phyloP scores from a whole-genome alignment of 345 rosid genomes.

The Eucalyptus pumila region DNA sequence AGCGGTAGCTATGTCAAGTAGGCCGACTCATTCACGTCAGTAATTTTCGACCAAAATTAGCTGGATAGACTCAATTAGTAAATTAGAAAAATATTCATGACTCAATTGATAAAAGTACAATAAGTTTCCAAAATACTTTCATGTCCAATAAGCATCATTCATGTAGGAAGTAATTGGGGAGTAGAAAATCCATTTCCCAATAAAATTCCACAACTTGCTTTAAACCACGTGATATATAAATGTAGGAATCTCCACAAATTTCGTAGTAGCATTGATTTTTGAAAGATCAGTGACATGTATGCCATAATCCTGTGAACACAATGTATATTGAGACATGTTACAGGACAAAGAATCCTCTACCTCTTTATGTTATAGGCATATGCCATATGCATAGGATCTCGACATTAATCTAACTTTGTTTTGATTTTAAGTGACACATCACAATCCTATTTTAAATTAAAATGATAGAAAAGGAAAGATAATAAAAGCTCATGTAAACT shows the following conservation, averaged over 20 bases:
- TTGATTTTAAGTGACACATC: background rate
- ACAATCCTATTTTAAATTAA: background rate
- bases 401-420: background rate
- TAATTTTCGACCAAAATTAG: no score
- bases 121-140: background rate
- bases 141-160: background rate
- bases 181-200: background rate
- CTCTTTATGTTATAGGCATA: background rate
- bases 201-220: background rate
- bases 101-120: background rate
- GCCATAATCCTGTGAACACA: background rate
- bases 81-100: no score
- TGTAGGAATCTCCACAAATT: background rate
- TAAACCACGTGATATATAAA: background rate
- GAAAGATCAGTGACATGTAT: background rate
- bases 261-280: background rate
- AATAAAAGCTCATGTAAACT: background rate
- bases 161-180: background rate
- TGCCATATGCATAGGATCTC: background rate
- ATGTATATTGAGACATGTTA: background rate
- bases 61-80: rapidly evolving
- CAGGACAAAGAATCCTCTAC: background rate
- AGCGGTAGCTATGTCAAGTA: rapidly evolving
- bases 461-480: background rate
- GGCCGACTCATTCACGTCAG: rapidly evolving